phyloP scores from a whole-genome alignment of 495 filamentous ascomycete species.

The Apiosordaria backusii region DNA sequence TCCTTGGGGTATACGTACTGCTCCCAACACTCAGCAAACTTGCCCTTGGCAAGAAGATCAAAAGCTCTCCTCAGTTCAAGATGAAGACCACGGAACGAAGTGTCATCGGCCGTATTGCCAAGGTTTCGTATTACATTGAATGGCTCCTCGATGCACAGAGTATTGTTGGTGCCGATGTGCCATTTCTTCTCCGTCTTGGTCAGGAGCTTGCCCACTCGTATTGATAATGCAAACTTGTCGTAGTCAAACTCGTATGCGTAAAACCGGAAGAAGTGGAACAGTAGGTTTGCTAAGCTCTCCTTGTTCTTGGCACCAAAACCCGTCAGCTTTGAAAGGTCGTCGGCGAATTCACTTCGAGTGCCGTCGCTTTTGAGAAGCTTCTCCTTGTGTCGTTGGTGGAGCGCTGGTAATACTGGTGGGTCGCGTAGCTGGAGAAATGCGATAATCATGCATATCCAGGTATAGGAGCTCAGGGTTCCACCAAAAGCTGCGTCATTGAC shows the following conservation, averaged over 20 bases:
- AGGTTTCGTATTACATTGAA: conserved; percentile 93
- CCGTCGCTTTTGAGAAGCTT: conserved; percentile 58
- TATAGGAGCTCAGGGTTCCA: conserved; percentile 94
- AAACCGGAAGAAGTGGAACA: conserved; percentile 92
- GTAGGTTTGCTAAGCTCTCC: conserved; percentile 73
- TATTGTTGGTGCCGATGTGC: conserved; percentile 71
- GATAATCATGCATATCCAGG: conserved; percentile 99
- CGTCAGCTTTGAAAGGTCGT: conserved; percentile 68
- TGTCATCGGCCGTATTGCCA: conserved; percentile 94
- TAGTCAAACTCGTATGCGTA: conserved; percentile 94
- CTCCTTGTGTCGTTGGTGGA: conserved; percentile 73
- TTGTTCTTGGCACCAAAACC: conserved; percentile 77
- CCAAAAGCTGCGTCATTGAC: conserved; percentile 97
- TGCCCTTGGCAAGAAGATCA: conserved; percentile 67
- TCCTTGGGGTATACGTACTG: conserved; percentile 81
- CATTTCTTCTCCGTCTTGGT: conserved; percentile 84
- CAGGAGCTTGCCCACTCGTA: conserved; percentile 78
- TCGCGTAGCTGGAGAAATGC: conserved; percentile 90
- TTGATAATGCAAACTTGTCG: conserved; percentile 76
- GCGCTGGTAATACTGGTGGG: conserved; percentile 80
- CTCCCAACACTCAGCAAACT: conserved; percentile 76
- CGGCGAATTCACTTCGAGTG: conserved; percentile 71
- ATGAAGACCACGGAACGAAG: conserved; percentile 85
- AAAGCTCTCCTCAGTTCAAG: conserved; percentile 86
- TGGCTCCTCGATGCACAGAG: conserved; percentile 92